Evolutionary conservation across 176 grass and related monocot genomes (phyloP), one percentile per base, ranked within the genome.

Genomic region (Avena insularis): DNA sequence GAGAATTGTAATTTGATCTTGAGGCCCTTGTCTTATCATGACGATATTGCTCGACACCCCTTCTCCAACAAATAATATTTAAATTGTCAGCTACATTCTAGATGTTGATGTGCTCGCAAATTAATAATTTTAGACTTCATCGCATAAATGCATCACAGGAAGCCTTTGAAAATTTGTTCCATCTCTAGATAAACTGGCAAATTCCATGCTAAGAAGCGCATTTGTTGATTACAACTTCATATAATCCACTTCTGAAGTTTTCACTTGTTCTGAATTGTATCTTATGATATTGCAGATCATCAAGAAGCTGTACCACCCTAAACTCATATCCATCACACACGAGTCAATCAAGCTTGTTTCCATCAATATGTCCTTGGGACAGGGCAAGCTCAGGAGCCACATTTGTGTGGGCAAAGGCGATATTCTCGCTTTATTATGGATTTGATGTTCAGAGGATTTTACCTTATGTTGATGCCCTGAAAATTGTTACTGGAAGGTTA

Each of bases 301-400:
- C 13, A 95, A 87, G 85, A 95, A 87, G 85, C 87, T 98, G 75
- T 98, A 95, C 53, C 92, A 92, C 71, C 69, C 69, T 0, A 86
- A 93, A 33, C 96, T 95, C 86, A 92, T 95, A 66, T 47, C 83
- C 49, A 88, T 98, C 4, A 93, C 90, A 0, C 96, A 98, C 12
- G 96, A 98, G 79, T 76, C 94, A 59, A 91, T 92, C 84, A 98
- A 95, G 76, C 85, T 98, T 1, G 85, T 93, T 66, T 89, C 96
- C 2, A 80, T 98, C 75, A 88, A 95, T 78, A 73, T 94, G 45
- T 88, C 86, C 33, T 15, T 91, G 61, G 67, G 82, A 94, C 43
- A 12, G 20, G 11, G 21, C 73, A 56, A 58, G 74, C 10, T 90
- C 93, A 25, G 61, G 27, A 61, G 53, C 53, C 47, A 75, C 89